Percentiles rank a stretch among this genome's conserved stretches.
Conservation (phyloP, 2,329 filamentous ascomycete species). For the Teratosphaeria pseudoeucalypti region DNA sequence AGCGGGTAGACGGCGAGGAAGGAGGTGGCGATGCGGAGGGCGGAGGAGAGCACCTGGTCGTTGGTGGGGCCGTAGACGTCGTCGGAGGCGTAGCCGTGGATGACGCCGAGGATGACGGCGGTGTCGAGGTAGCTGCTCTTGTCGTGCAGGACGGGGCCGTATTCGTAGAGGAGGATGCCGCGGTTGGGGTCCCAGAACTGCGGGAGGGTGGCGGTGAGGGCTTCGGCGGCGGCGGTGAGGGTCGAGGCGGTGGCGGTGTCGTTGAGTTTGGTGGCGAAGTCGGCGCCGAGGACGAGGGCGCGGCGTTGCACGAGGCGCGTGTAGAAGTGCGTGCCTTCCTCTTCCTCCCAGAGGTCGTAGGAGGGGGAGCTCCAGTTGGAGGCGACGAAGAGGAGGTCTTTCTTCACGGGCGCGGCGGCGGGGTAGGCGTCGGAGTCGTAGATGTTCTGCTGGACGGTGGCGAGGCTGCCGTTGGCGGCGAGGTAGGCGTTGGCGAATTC, state of each 20-base stretch:
- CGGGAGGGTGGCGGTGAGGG: slow-evolving; percentile 16
- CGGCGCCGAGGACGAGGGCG: slow-evolving; percentile 19
- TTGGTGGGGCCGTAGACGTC: slow-evolving; percentile 23
- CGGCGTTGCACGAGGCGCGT: slow-evolving; percentile 22
- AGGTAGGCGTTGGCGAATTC: slow-evolving; percentile 22
- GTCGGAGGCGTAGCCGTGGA: slow-evolving; percentile 24
- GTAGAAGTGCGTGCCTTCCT: slow-evolving; percentile 22
- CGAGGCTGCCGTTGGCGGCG: slow-evolving; percentile 16
- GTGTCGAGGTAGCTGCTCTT: slow-evolving; percentile 26
- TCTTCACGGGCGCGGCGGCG: slow-evolving; percentile 16
- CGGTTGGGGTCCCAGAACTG: slow-evolving; percentile 24
- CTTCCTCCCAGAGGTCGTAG: slow-evolving; percentile 26
- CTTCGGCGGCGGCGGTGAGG: slow-evolving; percentile 16
- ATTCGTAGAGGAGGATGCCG: slow-evolving; percentile 23
- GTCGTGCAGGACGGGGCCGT: slow-evolving; percentile 21
- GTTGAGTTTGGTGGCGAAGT: slow-evolving; percentile 21
- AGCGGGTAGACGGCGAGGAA: slow-evolving; percentile 22
- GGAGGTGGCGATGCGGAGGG: slow-evolving; percentile 19
- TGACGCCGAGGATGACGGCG: slow-evolving; percentile 23
- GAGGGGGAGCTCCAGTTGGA: slow-evolving; percentile 19
- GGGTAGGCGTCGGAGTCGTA: slow-evolving; percentile 20
- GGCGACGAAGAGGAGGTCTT: slow-evolving; percentile 23
- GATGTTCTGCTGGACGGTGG: slow-evolving; percentile 17
- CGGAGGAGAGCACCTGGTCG: slow-evolving; percentile 22
- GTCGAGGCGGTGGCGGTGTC: slow-evolving; percentile 19